Base-by-base conservation (phyloP, 2,329 filamentous ascomycete genomes). In the Keithomyces neogunnii region DNA sequence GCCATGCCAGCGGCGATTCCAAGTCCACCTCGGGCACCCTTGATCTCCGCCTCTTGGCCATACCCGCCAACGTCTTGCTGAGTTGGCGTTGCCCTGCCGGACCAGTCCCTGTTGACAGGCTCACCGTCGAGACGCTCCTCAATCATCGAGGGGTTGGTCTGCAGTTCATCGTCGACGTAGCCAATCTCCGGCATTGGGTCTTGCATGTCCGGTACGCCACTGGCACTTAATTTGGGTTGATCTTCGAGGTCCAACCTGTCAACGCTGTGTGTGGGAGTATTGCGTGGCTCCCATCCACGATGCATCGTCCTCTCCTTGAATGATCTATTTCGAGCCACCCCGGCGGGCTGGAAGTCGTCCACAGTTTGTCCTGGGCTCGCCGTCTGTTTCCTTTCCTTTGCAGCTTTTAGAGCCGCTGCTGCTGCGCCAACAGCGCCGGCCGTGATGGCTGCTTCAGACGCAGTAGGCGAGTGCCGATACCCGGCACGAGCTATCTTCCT, bases 61-160 rank as follows among this genome's bases (percentile, higher is more conserved):
- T 60, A 54, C 53, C 61, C 57, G 51, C 56, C 55, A 28, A 66
- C 54, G 26, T 64, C 60, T 44, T 52, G 57, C 45, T 63, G 64
- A 1, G 65, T 70, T 2, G 81, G 79, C 1, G 80, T 82, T 9
- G 73, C 68, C 51, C 79, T 73, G 50, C 80, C 79, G 33, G 75
- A 74, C 74, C 80, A 83, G 50, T 76, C 72, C 47, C 77, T 74
- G 35, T 58, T 56, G 5, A 53, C 56, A 19, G 56, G 51, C 31
- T 67, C 62, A 2, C 79, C 81, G 48, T 81, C 84, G 47, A 86
- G 78, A 1, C 84, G 85, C 19, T 87, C 89, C 57, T 90, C 80
- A 40, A 95, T 82, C 47, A 91, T 77, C 0, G 91, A 96, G 3
- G 89, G 89, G 62, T 95, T 95, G 19, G 90, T 95, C 45, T 82